Evolutionary conservation across 495 filamentous ascomycete species (phyloP), one percentile per base, ranked within the genome.

Genomic region (Melanomma pulvis-pyrius): DNA sequence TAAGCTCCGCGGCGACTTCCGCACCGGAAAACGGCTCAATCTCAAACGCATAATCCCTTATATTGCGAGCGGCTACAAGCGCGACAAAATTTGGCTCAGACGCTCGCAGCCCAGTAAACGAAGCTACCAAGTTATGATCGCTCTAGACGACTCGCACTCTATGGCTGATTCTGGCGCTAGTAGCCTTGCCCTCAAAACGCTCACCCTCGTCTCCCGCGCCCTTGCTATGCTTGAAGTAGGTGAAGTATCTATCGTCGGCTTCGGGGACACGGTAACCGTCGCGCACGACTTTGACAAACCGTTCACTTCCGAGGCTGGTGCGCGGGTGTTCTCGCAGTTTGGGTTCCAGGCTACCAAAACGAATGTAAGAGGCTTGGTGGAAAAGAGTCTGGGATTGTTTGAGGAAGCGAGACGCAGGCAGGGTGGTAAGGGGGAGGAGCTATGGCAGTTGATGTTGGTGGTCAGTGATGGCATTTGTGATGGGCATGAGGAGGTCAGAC

Each of bases 81-180:
- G 93, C 63, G 96, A 99, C 83, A 98, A 98, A 80, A 99, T 99
- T 78, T 99, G 96, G 96, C 96, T 98, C 90, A 87, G 96, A 11
- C 86, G 96, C 53, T 88, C 87, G 13, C 88, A 93, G 55, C 96
- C 96, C 2, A 91, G 86, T 53, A 97, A 97, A 76, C 89, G 96
- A 22, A 87, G 88, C 66, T 98, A 98, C 76, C 96, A 99, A 75
- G 92, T 99, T 76, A 86, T 98, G 81, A 88, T 99, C 46, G 93
- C 96, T 34, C 91, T 99, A 34, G 96, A 99, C 77, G 96, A 99
- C 79, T 92, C 88, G 71, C 91, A 89, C 71, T 91, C 87, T 60
- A 99, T 99, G 96, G 84, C 87, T 3, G 90, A 93, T 60, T 87
- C 85, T 62, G 84, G 85, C 7, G 83, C 80, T 72, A 82, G 80